Evolutionary conservation across 2,329 filamentous ascomycete genomes (phyloP).

Genomic region (Akanthomyces muscarius): DNA sequence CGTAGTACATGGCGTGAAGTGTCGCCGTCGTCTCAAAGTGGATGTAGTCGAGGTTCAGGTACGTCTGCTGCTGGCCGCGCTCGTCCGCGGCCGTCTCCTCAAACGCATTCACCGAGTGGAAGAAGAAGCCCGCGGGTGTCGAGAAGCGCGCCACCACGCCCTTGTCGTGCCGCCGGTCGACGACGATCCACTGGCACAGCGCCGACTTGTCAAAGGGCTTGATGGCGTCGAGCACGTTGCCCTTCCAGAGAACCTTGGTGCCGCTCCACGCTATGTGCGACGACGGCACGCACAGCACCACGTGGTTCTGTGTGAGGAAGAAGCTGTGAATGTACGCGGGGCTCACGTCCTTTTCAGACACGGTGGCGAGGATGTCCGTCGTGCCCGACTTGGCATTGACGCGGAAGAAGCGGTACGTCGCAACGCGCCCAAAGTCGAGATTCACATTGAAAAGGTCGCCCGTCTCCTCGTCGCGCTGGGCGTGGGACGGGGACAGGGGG

Average conservation of each 20-base stretch:
- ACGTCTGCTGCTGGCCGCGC: constrained; percentile 55
- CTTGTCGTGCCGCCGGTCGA: constrained; percentile 56
- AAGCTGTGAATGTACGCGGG: constrained; percentile 71
- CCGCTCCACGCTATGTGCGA: constrained; percentile 53
- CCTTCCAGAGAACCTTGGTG: constrained; percentile 52
- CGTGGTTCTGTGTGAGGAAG: constrained; percentile 61
- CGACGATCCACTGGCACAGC: constrained; percentile 61
- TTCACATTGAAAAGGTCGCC: constrained; percentile 75
- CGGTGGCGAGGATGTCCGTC: constrained; percentile 62
- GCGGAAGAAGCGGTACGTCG: constrained; percentile 62
- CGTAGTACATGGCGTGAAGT: constrained; percentile 60
- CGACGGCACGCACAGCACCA: constrained; percentile 66
- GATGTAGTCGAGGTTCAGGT: constrained; percentile 48
- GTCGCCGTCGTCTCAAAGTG: constrained; percentile 30
- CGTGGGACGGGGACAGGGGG: constrained; percentile 60
- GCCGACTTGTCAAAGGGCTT: constrained; percentile 50
- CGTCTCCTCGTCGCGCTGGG: constrained; percentile 60
- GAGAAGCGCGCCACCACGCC: constrained; percentile 63
- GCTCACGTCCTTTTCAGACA: constrained; percentile 35
- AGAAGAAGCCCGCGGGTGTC: constrained; percentile 62
- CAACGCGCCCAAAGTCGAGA: constrained; percentile 48
- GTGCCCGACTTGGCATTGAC: constrained; percentile 56
- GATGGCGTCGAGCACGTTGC: constrained; percentile 62
- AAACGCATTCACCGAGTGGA: constrained; percentile 69
- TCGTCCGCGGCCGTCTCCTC: constrained; percentile 52